Percentiles rank a stretch among this genome's conserved stretches.
Evolutionary conservation across 1,284 basidiomycete species (phyloP).

Genomic region (Cryptococcus amylolentus): DNA sequence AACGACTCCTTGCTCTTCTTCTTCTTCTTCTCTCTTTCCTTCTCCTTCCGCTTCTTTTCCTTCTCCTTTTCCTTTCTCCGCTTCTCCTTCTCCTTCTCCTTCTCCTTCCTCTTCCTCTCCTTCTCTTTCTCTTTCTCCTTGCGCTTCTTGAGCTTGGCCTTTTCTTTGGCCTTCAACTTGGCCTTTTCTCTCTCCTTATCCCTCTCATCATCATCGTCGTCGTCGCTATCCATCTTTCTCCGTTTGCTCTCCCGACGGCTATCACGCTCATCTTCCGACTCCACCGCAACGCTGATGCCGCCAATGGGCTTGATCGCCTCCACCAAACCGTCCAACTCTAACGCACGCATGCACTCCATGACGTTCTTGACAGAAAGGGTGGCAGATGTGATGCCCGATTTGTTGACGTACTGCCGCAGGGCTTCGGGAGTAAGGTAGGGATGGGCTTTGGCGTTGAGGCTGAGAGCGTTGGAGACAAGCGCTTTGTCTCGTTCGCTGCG

Average conservation of each 20-base stretch:
- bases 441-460: constrained; percentile 31
- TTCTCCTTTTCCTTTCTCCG: constrained; percentile 30
- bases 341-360: constrained; percentile 47
- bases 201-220: constrained; percentile 26
- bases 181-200: constrained; percentile 28
- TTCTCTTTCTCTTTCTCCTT: constrained; percentile 27
- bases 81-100: constrained; percentile 30
- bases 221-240: constrained; percentile 16
- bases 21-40: constrained; percentile 30
- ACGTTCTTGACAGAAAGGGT: constrained; percentile 43
- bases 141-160: constrained; percentile 26
- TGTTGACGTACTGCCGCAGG: constrained; percentile 33
- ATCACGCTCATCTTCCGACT: constrained; percentile 18
- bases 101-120: constrained; percentile 33
- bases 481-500: constrained; percentile 14
- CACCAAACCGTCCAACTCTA: constrained; percentile 45
- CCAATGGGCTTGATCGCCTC: constrained; percentile 46
- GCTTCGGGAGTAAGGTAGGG: constrained; percentile 31
- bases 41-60: constrained; percentile 28
- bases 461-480: constrained; percentile 30
- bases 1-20: constrained; percentile 20
- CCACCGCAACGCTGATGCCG: constrained; percentile 23
- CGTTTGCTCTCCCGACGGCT: constrained; percentile 12
- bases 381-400: constrained; percentile 27
- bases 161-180: constrained; percentile 35